Conservation (phyloP, 345 rosid genomes). For the Crucihimalaya himalaica region DNA sequence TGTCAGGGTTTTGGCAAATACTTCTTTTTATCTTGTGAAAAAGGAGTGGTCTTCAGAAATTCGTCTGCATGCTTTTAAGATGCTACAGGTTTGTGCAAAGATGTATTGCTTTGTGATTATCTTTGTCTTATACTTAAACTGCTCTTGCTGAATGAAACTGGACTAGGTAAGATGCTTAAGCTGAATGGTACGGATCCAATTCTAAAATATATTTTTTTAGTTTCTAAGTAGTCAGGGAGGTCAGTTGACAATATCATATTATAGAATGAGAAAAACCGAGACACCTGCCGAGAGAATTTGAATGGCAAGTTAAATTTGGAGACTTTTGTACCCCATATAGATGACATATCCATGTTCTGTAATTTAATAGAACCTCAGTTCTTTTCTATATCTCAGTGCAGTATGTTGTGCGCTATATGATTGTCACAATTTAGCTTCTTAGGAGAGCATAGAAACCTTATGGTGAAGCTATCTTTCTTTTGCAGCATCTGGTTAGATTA, state of each 20-base stretch:
- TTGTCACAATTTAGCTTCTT: slow-evolving; percentile 1
- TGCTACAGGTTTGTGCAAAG: slow-evolving; percentile 14
- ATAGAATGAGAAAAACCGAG: no score
- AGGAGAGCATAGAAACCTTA: background rate
- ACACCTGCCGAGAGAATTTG: no score
- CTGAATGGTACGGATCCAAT: background rate
- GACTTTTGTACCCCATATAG: no score
- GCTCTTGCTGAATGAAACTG: background rate
- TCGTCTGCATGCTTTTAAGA: slow-evolving; percentile 21
- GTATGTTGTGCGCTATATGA: background rate
- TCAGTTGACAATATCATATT: no score
- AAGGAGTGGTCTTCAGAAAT: slow-evolving; percentile 68
- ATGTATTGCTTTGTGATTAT: background rate
- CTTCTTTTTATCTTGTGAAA: slow-evolving; percentile 62
- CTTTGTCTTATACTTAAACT: background rate
- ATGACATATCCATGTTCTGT: no score
- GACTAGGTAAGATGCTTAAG: background rate
- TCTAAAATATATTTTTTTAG: no score
- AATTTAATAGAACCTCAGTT: background rate
- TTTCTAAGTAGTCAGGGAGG: no score
- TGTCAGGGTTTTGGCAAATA: slow-evolving; percentile 61
- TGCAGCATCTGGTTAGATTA: slow-evolving; percentile 55
- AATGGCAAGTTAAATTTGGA: no score
- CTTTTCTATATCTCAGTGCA: background rate
- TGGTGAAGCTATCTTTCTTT: background rate